Percentiles rank a stretch among this genome's conserved stretches.
phyloP scores from a whole-genome alignment of 441 rosid genomes.

The Theobroma grandiflorum region DNA sequence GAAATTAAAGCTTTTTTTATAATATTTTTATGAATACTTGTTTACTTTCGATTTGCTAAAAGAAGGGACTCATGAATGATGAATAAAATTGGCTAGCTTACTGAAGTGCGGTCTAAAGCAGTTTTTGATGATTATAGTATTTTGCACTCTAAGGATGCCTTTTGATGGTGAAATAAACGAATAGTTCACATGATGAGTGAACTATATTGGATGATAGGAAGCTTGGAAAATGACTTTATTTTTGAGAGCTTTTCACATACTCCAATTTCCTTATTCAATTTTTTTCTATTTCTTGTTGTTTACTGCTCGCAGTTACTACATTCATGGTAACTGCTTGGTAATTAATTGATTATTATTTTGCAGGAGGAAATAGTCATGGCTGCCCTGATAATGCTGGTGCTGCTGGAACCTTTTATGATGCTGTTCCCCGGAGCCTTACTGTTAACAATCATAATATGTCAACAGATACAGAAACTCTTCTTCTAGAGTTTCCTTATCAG shows the following conservation, averaged over 20 bases:
- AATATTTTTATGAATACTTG: background rate
- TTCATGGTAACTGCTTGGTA: background rate
- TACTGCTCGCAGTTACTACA: background rate
- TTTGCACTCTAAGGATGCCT: conserved; percentile 8
- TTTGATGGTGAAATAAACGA: conserved; percentile 18
- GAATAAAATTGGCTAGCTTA: background rate
- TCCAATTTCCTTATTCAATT: background rate
- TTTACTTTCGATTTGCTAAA: background rate
- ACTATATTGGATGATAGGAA: background rate
- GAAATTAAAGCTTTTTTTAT: background rate
- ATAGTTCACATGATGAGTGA: background rate
- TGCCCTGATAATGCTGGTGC: conserved; percentile 95
- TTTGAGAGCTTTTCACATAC: background rate
- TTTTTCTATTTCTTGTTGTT: conserved; percentile 12
- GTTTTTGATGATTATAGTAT: background rate
- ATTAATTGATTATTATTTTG: conserved; percentile 24
- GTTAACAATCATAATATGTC: conserved; percentile 89
- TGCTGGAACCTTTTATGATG: conserved; percentile 98
- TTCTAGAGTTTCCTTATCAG: conserved; percentile 93
- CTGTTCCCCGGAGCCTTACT: conserved; percentile 93
- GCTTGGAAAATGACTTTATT: conserved; percentile 1
- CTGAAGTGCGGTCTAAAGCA: background rate
- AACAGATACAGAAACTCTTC: conserved; percentile 94
- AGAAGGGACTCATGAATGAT: background rate
- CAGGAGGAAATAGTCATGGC: conserved; percentile 90